Evolutionary conservation across 306 rosid species (phyloP).

Genomic region (Malus sieversii): DNA sequence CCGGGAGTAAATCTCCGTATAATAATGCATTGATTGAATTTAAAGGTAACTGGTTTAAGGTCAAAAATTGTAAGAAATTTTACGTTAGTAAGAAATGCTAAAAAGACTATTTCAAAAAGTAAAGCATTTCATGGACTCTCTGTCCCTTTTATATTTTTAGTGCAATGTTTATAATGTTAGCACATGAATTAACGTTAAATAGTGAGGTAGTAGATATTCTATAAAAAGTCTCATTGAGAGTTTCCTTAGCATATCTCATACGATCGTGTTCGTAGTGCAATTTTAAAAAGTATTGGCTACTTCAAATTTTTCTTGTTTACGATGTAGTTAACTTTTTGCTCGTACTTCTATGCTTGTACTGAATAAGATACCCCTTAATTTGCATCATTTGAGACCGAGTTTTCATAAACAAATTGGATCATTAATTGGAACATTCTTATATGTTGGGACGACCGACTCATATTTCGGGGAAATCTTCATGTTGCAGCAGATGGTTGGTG

Average conservation of each 20-base stretch:
- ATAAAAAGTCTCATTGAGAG: no score
- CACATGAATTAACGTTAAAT: no score
- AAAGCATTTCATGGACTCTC: rapidly evolving
- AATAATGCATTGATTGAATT: neutral
- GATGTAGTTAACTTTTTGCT: neutral
- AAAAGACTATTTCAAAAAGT: no score
- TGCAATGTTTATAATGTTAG: no score
- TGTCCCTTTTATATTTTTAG: no score
- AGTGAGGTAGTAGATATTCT: rapidly evolving
- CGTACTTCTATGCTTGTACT: neutral
- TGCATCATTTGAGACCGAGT: no score
- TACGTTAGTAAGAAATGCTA: no score
- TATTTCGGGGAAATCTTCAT: neutral
- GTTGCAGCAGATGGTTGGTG: neutral
- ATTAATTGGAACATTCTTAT: neutral
- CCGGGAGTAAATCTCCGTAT: neutral
- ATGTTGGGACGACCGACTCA: neutral
- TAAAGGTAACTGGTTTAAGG: no score
- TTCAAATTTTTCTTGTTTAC: neutral
- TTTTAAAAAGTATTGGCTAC: neutral
- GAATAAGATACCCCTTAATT: neutral
- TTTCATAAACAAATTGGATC: no score
- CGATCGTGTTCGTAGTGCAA: neutral
- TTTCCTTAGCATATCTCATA: no score
- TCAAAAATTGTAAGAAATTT: no score